phyloP scores from a whole-genome alignment of 2,329 filamentous ascomycete genomes.

The Nothopassalora personata region DNA sequence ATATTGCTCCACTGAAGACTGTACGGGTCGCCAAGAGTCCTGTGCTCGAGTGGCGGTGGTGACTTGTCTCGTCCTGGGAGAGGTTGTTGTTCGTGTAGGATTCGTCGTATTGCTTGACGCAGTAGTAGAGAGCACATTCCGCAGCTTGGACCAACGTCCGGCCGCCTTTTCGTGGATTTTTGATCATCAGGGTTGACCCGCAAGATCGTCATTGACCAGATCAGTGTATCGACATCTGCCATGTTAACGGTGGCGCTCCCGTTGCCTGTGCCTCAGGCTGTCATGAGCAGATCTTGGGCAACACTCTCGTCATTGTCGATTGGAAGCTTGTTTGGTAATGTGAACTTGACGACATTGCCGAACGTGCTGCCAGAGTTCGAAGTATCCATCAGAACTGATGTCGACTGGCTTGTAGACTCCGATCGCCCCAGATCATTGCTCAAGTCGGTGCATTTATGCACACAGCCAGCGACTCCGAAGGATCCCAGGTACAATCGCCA shows the following conservation, averaged over 20 bases:
- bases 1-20: not conserved
- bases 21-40: constrained; percentile 1
- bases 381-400: too few species aligned
- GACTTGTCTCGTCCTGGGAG: not conserved
- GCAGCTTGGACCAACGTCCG: constrained; percentile 2
- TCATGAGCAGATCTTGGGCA: constrained; percentile 1
- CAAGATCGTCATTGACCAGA: constrained; percentile 6
- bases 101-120: constrained; percentile 10
- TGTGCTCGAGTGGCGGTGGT: not conserved
- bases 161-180: not conserved
- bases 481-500: too few species aligned
- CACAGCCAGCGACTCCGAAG: too few species aligned
- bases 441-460: too few species aligned
- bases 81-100: constrained; percentile 3
- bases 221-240: constrained; percentile 2
- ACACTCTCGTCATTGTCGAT: too few species aligned
- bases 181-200: not conserved
- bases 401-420: too few species aligned
- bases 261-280: constrained; percentile 2
- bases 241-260: not conserved
- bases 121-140: constrained; percentile 16
- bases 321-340: too few species aligned
- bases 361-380: too few species aligned
- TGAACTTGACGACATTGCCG: too few species aligned
- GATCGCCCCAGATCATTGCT: too few species aligned